Conservation (phyloP, 2,329 filamentous ascomycete species). For the Tolypocladium paradoxum region DNA sequence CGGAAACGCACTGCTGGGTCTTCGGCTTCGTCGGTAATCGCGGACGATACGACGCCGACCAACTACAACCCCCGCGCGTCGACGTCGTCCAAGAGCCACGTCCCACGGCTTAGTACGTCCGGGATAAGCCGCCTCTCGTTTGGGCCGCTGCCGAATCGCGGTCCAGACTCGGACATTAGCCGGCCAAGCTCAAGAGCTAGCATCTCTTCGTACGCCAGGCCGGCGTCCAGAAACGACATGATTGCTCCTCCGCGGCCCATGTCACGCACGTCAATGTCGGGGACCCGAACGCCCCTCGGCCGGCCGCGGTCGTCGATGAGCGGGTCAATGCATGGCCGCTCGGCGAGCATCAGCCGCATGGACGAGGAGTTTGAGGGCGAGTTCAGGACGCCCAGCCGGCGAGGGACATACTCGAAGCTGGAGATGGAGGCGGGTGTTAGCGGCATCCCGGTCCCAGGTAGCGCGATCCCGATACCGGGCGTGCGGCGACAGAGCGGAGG, state of each 20-base stretch:
- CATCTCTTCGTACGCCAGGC: constrained; percentile 42
- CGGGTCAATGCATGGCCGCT: constrained; percentile 49
- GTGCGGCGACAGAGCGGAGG: constrained; percentile 32
- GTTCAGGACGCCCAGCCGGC: constrained; percentile 41
- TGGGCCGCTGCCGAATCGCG: constrained; percentile 48
- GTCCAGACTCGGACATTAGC: constrained; percentile 32
- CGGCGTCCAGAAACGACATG: constrained; percentile 43
- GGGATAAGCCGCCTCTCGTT: constrained; percentile 54
- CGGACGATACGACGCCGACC: constrained; percentile 41
- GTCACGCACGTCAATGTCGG: constrained; percentile 51
- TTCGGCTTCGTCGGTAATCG: constrained; percentile 35
- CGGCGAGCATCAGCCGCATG: constrained; percentile 45
- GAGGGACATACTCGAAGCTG: constrained; percentile 40
- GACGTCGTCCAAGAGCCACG: constrained; percentile 35
- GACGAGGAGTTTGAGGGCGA: constrained; percentile 33
- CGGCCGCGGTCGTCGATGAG: constrained; percentile 63
- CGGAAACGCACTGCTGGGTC: constrained; percentile 57
- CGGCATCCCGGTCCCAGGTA: constrained; percentile 30
- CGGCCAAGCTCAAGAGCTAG: constrained; percentile 68
- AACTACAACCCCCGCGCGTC: constrained; percentile 20
- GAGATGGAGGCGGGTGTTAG: constrained; percentile 29
- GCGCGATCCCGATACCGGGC: constrained; percentile 35
- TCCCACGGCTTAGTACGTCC: constrained; percentile 49
- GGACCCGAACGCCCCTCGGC: constrained; percentile 54
- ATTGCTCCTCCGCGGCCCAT: constrained; percentile 46